A percentile compares a stretch with the other conserved stretches of the same genome.
These are phyloP conservation scores for Fusarium robinianum DNA, from an alignment of 2,329 filamentous ascomycete genomes.

Conservation along the genomic window DNA sequence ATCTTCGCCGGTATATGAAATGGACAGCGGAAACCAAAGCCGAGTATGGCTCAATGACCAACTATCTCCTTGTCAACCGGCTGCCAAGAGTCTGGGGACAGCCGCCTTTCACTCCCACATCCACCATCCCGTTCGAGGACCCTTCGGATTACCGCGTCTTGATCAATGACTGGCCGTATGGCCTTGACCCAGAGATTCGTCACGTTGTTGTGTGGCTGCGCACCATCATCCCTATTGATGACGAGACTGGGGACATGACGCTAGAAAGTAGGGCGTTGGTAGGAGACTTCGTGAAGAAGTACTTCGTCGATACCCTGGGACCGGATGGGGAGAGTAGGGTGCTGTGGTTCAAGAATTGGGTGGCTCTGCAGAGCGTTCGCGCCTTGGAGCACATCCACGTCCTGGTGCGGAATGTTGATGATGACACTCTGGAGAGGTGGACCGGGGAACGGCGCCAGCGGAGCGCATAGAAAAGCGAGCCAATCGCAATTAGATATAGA, in stretches of 20 bases:
- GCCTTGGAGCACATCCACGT: constrained; percentile 91
- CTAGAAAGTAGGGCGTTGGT: constrained; percentile 66
- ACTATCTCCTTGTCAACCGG: constrained; percentile 75
- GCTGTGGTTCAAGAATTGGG: constrained; percentile 96
- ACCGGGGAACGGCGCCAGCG: constrained; percentile 51
- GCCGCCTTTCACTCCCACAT: constrained; percentile 59
- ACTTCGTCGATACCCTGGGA: constrained; percentile 66
- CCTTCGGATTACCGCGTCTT: constrained; percentile 70
- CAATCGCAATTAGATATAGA: constrained; percentile 4
- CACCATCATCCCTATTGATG: constrained; percentile 74
- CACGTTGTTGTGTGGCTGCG: constrained; percentile 94
- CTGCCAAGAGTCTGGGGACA: constrained; percentile 68
- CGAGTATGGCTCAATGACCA: constrained; percentile 77
- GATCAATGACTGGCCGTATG: constrained; percentile 94
- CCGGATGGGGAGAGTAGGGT: constrained; percentile 55
- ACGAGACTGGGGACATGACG: constrained; percentile 73
- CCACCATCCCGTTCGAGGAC: constrained; percentile 56
- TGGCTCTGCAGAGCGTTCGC: constrained; percentile 82
- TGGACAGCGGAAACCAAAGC: constrained; percentile 73
- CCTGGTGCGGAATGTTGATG: constrained; percentile 59
- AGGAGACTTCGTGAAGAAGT: constrained; percentile 68
- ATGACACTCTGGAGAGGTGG: constrained; percentile 59
- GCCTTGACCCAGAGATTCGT: constrained; percentile 65
- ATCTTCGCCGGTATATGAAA: constrained; percentile 77
- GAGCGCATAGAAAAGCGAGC: constrained; percentile 23